Percentiles rank a stretch among this genome's conserved stretches.
These are phyloP conservation scores for Ascochyta koolunga DNA, from an alignment of 2,329 filamentous ascomycete genomes.

Conservation along the genomic window DNA sequence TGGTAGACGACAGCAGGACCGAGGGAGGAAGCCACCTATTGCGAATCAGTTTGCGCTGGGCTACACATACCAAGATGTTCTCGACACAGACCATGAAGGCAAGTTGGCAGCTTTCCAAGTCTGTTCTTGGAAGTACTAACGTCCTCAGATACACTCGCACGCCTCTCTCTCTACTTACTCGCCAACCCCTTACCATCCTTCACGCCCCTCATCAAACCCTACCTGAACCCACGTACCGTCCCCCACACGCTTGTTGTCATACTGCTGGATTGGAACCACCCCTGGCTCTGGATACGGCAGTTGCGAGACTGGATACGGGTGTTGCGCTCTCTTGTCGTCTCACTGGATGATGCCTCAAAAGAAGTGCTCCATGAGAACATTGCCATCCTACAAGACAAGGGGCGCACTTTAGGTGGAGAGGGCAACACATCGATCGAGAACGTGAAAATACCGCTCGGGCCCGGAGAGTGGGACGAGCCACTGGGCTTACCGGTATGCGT, in stretches of 20 bases:
- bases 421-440: constrained; percentile 37
- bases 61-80: constrained; percentile 93
- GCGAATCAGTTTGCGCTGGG: constrained; percentile 92
- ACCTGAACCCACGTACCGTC: constrained; percentile 82
- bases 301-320: constrained; percentile 88
- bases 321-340: constrained; percentile 75
- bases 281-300: constrained; percentile 90
- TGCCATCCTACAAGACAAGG: constrained; percentile 72
- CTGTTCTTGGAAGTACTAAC: constrained; percentile 12
- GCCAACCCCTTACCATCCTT: constrained; percentile 85
- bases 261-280: constrained; percentile 93
- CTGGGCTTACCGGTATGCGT: constrained; percentile 87
- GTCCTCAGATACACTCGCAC: constrained; percentile 77
- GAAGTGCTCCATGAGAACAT: constrained; percentile 87
- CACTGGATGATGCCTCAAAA: constrained; percentile 76
- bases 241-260: constrained; percentile 86
- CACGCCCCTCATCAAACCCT: constrained; percentile 79
- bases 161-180: constrained; percentile 86
- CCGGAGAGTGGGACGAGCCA: constrained; percentile 91
- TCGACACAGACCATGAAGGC: constrained; percentile 94
- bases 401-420: constrained; percentile 35
- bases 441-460: constrained; percentile 74
- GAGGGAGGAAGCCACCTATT: constrained; percentile 69
- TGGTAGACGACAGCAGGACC: constrained; percentile 59
- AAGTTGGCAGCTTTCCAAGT: constrained; percentile 25